A percentile compares a stretch with the other conserved stretches of the same genome.
Conservation (phyloP, 108 stramenopile genomes). For the Nitzschia putrida region DNA sequence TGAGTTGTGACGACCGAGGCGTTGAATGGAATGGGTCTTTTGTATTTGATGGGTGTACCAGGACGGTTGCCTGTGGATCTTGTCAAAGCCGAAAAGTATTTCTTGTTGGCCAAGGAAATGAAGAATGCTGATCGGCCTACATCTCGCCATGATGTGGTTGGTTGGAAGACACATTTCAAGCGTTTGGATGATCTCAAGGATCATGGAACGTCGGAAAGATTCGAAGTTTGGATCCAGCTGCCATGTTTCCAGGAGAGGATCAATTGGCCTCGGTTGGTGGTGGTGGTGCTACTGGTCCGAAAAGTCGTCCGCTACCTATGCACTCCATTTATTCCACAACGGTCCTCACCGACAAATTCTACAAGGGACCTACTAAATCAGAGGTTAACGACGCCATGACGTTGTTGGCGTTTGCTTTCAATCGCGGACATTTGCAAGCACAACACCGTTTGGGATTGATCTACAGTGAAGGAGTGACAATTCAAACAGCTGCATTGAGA, state of each 20-base stretch:
- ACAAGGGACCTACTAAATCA: slow-evolving; percentile 41
- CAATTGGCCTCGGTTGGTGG: neutral
- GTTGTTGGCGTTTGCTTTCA: slow-evolving; percentile 63
- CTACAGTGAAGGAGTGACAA: slow-evolving; percentile 64
- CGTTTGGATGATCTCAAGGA: slow-evolving; percentile 51
- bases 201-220: slow-evolving; percentile 22
- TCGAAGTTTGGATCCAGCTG: slow-evolving; percentile 12
- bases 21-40: slow-evolving; percentile 79
- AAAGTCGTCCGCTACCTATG: slow-evolving; percentile 1
- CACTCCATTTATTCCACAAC: slow-evolving; percentile 23
- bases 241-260: slow-evolving; percentile 11
- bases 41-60: slow-evolving; percentile 70
- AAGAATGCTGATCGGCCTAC: slow-evolving; percentile 74
- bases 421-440: slow-evolving; percentile 83
- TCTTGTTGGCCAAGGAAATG: slow-evolving; percentile 66
- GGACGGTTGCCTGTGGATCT: slow-evolving; percentile 51
- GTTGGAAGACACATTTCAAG: slow-evolving; percentile 72
- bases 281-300: neutral
- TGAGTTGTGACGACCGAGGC: slow-evolving; percentile 61
- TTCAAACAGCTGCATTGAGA: slow-evolving; percentile 37
- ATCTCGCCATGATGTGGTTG: slow-evolving; percentile 80
- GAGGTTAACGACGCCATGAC: slow-evolving; percentile 68
- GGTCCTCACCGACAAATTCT: neutral
- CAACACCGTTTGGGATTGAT: slow-evolving; percentile 82
- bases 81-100: slow-evolving; percentile 58